These are phyloP conservation scores for Alternaria sp. DNA, from an alignment of 2,329 filamentous ascomycete genomes.

Conservation along the genomic window DNA sequence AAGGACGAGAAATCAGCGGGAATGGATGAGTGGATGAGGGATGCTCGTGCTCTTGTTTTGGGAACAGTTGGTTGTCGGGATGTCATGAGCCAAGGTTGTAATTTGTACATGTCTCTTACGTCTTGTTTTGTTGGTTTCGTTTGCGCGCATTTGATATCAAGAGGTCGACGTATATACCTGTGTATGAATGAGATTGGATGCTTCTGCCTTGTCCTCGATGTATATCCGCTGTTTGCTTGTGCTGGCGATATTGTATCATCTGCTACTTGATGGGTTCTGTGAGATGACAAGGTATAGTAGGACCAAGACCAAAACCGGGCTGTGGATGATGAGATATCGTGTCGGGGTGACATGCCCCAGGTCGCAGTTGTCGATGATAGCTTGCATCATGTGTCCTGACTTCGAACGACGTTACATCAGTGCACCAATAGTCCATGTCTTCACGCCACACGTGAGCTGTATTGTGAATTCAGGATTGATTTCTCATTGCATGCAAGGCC, in stretches of 20 bases:
- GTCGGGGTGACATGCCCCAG: not conserved
- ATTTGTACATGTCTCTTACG: conserved; percentile 3
- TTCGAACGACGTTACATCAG: not conserved
- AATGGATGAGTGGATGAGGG: not conserved
- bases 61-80: not conserved
- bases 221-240: not conserved
- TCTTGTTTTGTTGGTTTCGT: not conserved
- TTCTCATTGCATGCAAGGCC: conserved; percentile 31
- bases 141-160: not conserved
- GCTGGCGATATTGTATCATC: not conserved
- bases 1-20: too few relatives aligned
- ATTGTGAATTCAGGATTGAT: conserved; percentile 33
- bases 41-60: not conserved
- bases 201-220: not conserved
- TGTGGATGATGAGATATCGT: not conserved
- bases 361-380: not conserved
- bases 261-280: not conserved
- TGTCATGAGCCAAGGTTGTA: not conserved
- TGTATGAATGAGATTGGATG: not conserved
- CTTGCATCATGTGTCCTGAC: not conserved
- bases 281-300: not conserved
- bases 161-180: not conserved
- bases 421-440: not conserved
- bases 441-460: not conserved
- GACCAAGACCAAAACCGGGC: not conserved